Evolutionary conservation across 805 yeast genomes (phyloP).

Genomic region (Ogataea ramenticola): DNA sequence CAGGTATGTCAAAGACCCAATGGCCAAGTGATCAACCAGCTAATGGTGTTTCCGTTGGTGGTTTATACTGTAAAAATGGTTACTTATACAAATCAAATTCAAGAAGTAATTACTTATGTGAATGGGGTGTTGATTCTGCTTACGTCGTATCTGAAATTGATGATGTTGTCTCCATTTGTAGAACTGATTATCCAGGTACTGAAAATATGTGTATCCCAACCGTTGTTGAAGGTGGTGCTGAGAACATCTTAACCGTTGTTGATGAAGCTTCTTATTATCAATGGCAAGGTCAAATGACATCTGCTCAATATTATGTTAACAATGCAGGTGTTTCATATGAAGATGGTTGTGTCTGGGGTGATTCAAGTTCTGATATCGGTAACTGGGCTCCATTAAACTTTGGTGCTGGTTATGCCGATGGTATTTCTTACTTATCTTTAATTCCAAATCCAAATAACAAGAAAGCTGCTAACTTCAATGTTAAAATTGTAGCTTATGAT

Average conservation of each 20-base stretch:
- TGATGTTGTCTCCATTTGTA: slow-evolving; percentile 56
- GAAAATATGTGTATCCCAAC: slow-evolving; percentile 77
- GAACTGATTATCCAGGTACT: slow-evolving; percentile 79
- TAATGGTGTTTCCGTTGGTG: slow-evolving; percentile 67
- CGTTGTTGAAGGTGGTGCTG: slow-evolving; percentile 45
- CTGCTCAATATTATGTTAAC: slow-evolving; percentile 71
- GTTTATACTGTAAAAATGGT: slow-evolving; percentile 53
- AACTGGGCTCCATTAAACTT: slow-evolving; percentile 77
- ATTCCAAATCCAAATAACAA: slow-evolving; percentile 74
- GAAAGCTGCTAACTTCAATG: slow-evolving; percentile 54
- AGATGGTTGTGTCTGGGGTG: slow-evolving; percentile 72
- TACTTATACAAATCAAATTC: slow-evolving; percentile 55
- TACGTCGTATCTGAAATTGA: slow-evolving; percentile 42
- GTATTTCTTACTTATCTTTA: slow-evolving; percentile 59
- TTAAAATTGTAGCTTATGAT: slow-evolving; percentile 68
- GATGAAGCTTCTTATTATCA: slow-evolving; percentile 49
- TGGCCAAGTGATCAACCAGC: slow-evolving; percentile 67
- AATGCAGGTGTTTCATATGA: slow-evolving; percentile 64
- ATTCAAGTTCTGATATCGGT: slow-evolving; percentile 50
- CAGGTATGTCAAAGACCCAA: slow-evolving; percentile 78
- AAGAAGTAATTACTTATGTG: slow-evolving; percentile 48
- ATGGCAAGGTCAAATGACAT: slow-evolving; percentile 59
- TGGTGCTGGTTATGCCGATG: slow-evolving; percentile 66
- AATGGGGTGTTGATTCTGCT: slow-evolving; percentile 55
- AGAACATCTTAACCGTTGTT: slow-evolving; percentile 50